A percentile compares a stretch with the other conserved stretches of the same genome.
Evolutionary conservation across 106 monocot genomes (phyloP).

Genomic region (Dioscorea zingiberensis): DNA sequence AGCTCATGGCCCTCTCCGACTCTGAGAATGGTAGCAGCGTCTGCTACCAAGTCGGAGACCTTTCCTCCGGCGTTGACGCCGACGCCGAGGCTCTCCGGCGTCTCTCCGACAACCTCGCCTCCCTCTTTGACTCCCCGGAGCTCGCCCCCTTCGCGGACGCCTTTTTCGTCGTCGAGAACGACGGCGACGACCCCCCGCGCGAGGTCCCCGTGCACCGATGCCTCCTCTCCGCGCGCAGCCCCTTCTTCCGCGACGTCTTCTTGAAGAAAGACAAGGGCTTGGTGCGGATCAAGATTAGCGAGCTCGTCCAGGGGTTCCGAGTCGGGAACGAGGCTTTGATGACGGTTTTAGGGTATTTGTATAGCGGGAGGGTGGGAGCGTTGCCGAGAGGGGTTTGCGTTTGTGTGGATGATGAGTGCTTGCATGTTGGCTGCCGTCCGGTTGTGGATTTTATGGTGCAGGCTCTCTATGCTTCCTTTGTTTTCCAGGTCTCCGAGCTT

Average conservation of each 20-base stretch:
- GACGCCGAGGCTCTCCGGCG: slow-evolving; percentile 2
- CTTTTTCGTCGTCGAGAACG: background rate
- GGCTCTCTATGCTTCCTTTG: slow-evolving; percentile 5
- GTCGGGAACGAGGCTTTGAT: slow-evolving; percentile 8
- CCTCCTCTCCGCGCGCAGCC: slow-evolving; percentile 9
- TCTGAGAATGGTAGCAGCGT: background rate
- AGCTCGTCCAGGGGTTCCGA: background rate
- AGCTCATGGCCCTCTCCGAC: background rate
- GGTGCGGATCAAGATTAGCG: background rate
- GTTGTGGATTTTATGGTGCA: slow-evolving; percentile 17
- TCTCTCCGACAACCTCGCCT: background rate
- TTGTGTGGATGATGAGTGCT: slow-evolving; percentile 16
- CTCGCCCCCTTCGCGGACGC: slow-evolving; percentile 5
- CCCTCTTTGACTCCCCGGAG: background rate
- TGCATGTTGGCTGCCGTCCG: slow-evolving; percentile 10
- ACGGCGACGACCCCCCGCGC: background rate
- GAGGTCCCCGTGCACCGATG: slow-evolving; percentile 8
- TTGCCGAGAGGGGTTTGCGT: background rate
- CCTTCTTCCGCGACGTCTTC: slow-evolving; percentile 10
- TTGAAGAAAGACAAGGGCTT: background rate
- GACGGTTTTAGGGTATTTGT: slow-evolving; percentile 7
- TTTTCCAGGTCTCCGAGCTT: slow-evolving; percentile 16
- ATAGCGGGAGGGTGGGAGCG: slow-evolving; percentile 4
- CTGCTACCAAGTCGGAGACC: background rate
- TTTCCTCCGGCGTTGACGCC: background rate